These are phyloP conservation scores for Paspalum vaginatum DNA, from an alignment of 176 grass and related monocot species.

Conservation along the genomic window DNA sequence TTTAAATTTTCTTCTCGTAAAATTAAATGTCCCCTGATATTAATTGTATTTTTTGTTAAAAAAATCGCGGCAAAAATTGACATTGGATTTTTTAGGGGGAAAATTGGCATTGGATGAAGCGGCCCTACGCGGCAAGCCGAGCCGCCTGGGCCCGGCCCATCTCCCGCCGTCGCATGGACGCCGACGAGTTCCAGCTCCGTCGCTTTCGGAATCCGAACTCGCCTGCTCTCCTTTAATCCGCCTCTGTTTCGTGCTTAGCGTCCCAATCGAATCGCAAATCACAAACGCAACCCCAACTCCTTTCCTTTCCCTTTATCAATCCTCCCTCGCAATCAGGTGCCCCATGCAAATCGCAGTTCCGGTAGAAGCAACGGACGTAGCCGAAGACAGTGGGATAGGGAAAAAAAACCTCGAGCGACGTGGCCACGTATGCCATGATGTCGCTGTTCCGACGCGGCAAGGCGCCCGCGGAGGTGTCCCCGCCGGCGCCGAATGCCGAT, in stretches of 20 bases:
- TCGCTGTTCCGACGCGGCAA: constrained; percentile 14
- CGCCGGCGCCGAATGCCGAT: constrained; percentile 49
- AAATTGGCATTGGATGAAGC: constrained; percentile 27
- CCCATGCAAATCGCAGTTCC: neutral
- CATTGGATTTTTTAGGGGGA: no score
- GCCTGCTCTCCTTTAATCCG: neutral
- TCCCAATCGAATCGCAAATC: neutral
- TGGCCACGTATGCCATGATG: neutral
- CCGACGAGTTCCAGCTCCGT: neutral
- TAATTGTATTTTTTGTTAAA: neutral
- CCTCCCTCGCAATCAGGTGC: no score
- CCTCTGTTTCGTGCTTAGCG: constrained; percentile 1
- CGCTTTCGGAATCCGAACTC: neutral
- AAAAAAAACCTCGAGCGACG: no score
- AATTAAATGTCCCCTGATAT: neutral
- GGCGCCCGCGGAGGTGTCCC: constrained; percentile 1
- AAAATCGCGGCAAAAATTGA: neutral
- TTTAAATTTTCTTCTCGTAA: neutral
- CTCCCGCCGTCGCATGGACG: neutral
- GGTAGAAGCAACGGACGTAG: neutral
- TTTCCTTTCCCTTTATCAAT: neutral
- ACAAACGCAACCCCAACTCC: neutral
- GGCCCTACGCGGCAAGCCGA: neutral
- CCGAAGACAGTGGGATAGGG: no score
- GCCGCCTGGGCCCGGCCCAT: constrained; percentile 8